A percentile compares a stretch with the other conserved stretches of the same genome.
Evolutionary conservation across 1,139 yeast species (phyloP).

Genomic region (Saccharomycopsis phalli): DNA sequence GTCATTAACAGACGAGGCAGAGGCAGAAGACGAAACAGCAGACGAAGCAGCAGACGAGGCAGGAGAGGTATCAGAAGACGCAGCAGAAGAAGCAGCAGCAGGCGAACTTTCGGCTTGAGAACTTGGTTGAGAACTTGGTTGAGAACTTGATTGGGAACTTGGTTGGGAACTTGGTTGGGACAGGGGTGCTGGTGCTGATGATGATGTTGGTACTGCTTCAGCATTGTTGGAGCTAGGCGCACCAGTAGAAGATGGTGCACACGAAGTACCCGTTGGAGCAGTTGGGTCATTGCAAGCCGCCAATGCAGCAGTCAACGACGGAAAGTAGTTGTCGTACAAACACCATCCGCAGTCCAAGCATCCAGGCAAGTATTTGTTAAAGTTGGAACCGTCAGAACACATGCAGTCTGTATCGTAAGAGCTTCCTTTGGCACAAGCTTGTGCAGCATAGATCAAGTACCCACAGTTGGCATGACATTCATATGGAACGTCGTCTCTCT

Average conservation of each 20-base stretch:
- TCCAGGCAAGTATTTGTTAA: slow-evolving; percentile 21
- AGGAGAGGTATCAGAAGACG: background rate
- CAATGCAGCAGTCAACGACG: slow-evolving; percentile 24
- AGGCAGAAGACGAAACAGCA: slow-evolving; percentile 19
- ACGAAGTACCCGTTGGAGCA: slow-evolving; percentile 27
- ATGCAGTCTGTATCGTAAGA: slow-evolving; percentile 25
- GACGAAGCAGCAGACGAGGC: background rate
- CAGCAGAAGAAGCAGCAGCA: background rate
- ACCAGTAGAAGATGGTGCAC: slow-evolving; percentile 25
- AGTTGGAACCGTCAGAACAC: slow-evolving; percentile 23
- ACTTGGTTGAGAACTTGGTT: no score
- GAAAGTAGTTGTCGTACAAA: slow-evolving; percentile 27
- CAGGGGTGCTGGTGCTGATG: no score
- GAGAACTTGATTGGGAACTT: no score
- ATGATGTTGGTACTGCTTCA: no score
- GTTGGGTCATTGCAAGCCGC: slow-evolving; percentile 24
- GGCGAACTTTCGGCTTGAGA: background rate
- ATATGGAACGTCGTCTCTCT: slow-evolving; percentile 23
- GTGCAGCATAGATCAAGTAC: slow-evolving; percentile 25
- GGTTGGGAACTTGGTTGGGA: no score
- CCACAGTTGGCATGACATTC: slow-evolving; percentile 28
- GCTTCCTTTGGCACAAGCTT: slow-evolving; percentile 20
- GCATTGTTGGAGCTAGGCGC: slow-evolving; percentile 8
- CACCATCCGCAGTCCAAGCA: slow-evolving; percentile 30
- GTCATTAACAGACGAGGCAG: slow-evolving; percentile 2